Evolutionary conservation across 306 rosid species (phyloP), one percentile per base, ranked within the genome.

Genomic region (Cyamopsis tetragonoloba): DNA sequence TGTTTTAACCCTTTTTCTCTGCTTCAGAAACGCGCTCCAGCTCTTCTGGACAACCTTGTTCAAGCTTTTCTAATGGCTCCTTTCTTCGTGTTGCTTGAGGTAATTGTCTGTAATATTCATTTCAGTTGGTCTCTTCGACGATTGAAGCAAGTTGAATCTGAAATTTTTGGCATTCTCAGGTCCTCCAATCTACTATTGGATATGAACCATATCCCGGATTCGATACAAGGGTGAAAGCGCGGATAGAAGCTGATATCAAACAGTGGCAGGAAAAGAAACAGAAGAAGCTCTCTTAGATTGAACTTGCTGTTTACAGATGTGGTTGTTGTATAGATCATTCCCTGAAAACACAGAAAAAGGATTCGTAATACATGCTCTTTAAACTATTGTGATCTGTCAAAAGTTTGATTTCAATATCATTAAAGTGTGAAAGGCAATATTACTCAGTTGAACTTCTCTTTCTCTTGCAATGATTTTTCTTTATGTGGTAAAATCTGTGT

Each of bases 31-130:
- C 91, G 91, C 44, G 96, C 96, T 32, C 98, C 98, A 3, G 96
- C 96, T 74, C 84, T 88, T 31, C 70, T 88, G 56, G 96, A 93
- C 81, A 93, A 93, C 77, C 95, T 89, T 54, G 80, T 62, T 9
- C 96, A 93, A 81, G 97, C 95, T 31, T 81, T 93, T 67, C 79
- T 93, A 17, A 86, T 89, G 96, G 96, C 87, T 54, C 98, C 98
- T 46, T 93, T 84, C 80, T 84, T 85, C 27, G 93, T 87, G 19
- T 5, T 91, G 74, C 80, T 91, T 38, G 97, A 91, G 97, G 96
- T 88, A 73, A 54, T 34, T 54, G 26, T 72, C 49, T 57, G 28
- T 32, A 39, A 57, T 66, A 41, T 7, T 32, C 1, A 26, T 64
- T 14, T 53, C 39, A 31, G 3, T 24, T 22, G 30, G 28, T 66